phyloP scores from a whole-genome alignment of 192 early-diverging fungal species.

The Backusella luteola region DNA sequence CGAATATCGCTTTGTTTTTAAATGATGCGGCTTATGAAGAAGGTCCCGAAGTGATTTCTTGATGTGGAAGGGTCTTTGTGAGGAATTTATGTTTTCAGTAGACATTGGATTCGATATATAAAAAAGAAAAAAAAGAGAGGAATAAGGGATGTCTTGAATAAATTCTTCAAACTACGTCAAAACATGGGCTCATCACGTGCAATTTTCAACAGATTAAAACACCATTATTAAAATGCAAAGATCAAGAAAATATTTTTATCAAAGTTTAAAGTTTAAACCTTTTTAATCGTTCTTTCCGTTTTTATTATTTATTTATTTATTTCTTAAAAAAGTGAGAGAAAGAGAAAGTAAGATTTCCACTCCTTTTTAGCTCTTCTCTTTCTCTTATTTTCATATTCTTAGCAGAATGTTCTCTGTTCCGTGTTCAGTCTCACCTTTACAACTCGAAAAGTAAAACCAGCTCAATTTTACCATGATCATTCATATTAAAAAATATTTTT shows the following conservation, averaged over 20 bases:
- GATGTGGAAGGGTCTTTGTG: constrained; percentile 8
- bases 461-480: neutral
- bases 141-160: neutral
- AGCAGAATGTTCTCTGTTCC: neutral
- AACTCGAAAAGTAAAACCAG: neutral
- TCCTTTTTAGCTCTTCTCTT: neutral
- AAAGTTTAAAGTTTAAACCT: constrained; percentile 9
- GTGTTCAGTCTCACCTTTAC: neutral
- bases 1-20: neutral
- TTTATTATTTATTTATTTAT: constrained; percentile 13
- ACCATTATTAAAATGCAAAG: neutral
- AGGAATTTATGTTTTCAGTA: neutral
- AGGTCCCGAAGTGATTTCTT: constrained; percentile 20
- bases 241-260: neutral
- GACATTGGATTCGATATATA: neutral
- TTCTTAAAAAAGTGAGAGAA: neutral
- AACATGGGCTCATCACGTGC: neutral
- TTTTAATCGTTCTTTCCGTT: constrained; percentile 10
- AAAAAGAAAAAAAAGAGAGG: constrained; percentile 2
- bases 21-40: neutral
- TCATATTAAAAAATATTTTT: neutral
- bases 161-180: neutral
- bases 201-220: neutral
- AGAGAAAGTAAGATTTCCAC: neutral
- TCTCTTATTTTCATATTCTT: neutral